These are phyloP conservation scores for Nothopassalora personata DNA, from an alignment of 2,329 filamentous ascomycete genomes.

Conservation along the genomic window DNA sequence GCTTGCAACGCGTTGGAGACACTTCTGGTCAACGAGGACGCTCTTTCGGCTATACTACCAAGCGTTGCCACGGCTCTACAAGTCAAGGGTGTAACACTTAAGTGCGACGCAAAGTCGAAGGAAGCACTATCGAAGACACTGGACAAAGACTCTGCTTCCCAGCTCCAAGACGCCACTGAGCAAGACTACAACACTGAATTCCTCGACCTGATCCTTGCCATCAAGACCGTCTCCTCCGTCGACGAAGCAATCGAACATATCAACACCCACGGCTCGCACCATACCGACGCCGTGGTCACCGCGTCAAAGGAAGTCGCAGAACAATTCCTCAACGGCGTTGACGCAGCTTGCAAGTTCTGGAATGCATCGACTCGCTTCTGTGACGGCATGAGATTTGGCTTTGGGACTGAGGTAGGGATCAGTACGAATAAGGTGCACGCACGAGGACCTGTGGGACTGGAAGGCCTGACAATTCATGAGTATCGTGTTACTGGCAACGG, in stretches of 20 bases:
- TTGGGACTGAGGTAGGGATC: slow-evolving; percentile 96
- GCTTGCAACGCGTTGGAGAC: slow-evolving; percentile 96
- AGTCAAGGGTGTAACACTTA: slow-evolving; percentile 71
- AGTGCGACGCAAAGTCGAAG: slow-evolving; percentile 69
- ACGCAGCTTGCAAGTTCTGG: slow-evolving; percentile 93
- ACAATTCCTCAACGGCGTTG: slow-evolving; percentile 75
- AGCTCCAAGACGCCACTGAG: slow-evolving; percentile 59
- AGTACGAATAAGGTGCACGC: slow-evolving; percentile 98
- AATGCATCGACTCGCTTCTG: slow-evolving; percentile 92
- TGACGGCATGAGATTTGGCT: slow-evolving; percentile 94
- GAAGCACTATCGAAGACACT: slow-evolving; percentile 52
- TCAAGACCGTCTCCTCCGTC: slow-evolving; percentile 67
- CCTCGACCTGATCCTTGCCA: slow-evolving; percentile 73
- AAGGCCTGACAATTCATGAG: slow-evolving; percentile 95
- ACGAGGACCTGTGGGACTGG: slow-evolving; percentile 84
- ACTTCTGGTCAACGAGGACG: slow-evolving; percentile 72
- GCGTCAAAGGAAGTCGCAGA: slow-evolving; percentile 62
- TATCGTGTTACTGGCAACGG: slow-evolving; percentile 82
- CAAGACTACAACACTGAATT: slow-evolving; percentile 85
- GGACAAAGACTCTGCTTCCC: slow-evolving; percentile 34
- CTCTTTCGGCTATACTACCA: slow-evolving; percentile 63
- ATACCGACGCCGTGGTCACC: slow-evolving; percentile 89
- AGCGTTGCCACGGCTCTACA: slow-evolving; percentile 67
- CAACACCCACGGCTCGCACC: slow-evolving; percentile 85
- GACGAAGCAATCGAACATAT: slow-evolving; percentile 78